A percentile compares a stretch with the other conserved stretches of the same genome.
These are phyloP conservation scores for Mucor mucedo DNA, from an alignment of 371 early-diverging fungal species.

Conservation along the genomic window DNA sequence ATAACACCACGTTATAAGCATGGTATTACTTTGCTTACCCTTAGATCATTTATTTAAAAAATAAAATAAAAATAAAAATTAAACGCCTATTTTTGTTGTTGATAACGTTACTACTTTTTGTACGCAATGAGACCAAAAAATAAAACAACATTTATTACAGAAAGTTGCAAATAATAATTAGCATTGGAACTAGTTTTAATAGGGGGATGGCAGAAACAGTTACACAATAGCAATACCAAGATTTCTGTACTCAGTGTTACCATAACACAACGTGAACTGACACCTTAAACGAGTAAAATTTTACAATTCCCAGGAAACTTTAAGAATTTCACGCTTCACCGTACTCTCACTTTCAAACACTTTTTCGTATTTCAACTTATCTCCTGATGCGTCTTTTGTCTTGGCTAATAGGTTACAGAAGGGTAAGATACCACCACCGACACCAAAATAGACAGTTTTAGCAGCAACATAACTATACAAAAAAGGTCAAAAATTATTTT, in stretches of 20 bases:
- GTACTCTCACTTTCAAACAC: slow-evolving; percentile 68
- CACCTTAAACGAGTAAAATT: slow-evolving; percentile 2
- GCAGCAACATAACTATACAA: slow-evolving; percentile 81
- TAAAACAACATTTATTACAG: no score
- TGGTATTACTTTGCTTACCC: background rate
- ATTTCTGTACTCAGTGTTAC: background rate
- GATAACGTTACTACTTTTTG: no score
- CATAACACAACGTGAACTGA: slow-evolving; percentile 14
- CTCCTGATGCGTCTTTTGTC: slow-evolving; percentile 56
- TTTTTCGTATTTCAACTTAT: slow-evolving; percentile 60
- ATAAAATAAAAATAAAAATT: no score
- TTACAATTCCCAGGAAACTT: slow-evolving; percentile 59
- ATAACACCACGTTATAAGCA: background rate
- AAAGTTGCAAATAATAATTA: no score
- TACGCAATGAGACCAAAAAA: no score
- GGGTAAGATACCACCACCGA: slow-evolving; percentile 74
- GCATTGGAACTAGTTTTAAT: background rate
- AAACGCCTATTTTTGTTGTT: no score
- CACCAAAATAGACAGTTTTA: slow-evolving; percentile 94
- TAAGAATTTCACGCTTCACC: slow-evolving; percentile 84
- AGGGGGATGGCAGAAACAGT: background rate
- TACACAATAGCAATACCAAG: slow-evolving; percentile 1
- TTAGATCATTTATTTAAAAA: background rate
- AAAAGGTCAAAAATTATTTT: background rate
- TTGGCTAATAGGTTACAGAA: slow-evolving; percentile 62